These are phyloP conservation scores for Citrullus mucosospermus DNA, from an alignment of 306 rosid species.

Conservation along the genomic window DNA sequence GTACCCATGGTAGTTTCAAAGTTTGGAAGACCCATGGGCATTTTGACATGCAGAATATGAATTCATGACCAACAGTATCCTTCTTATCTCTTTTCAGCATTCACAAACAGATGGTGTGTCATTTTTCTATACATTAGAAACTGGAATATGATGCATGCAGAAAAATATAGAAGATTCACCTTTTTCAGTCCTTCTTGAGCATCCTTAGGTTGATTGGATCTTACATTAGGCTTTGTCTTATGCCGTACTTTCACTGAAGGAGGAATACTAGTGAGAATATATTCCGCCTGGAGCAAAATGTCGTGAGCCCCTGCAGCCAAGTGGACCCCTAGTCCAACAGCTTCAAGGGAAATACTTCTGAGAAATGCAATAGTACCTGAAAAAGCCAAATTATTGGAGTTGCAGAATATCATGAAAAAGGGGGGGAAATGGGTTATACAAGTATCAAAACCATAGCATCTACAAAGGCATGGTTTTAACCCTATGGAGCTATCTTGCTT, in stretches of 20 bases:
- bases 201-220: conserved; percentile 89
- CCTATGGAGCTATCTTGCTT: not conserved
- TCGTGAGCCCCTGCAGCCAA: conserved; percentile 94
- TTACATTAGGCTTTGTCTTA: conserved; percentile 34
- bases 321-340: conserved; percentile 96
- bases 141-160: not conserved
- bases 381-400: not conserved
- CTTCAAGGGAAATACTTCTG: conserved; percentile 92
- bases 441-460: not conserved
- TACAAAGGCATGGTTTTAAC: not conserved
- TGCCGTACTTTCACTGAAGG: conserved; percentile 37
- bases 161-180: conserved; percentile 28
- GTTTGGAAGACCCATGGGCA: not conserved
- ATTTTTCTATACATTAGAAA: not conserved
- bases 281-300: conserved; percentile 74
- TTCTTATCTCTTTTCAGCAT: not conserved
- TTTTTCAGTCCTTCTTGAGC: conserved; percentile 90
- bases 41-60: not conserved
- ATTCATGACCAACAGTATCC: not conserved
- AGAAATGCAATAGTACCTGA: conserved; percentile 88
- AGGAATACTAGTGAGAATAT: conserved; percentile 50
- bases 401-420: not conserved
- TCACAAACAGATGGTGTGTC: not conserved
- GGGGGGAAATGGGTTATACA: not conserved
- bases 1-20: not conserved